These are phyloP conservation scores for Pleurotus citrinopileatus DNA, from an alignment of 768 basidiomycete species.

Conservation along the genomic window DNA sequence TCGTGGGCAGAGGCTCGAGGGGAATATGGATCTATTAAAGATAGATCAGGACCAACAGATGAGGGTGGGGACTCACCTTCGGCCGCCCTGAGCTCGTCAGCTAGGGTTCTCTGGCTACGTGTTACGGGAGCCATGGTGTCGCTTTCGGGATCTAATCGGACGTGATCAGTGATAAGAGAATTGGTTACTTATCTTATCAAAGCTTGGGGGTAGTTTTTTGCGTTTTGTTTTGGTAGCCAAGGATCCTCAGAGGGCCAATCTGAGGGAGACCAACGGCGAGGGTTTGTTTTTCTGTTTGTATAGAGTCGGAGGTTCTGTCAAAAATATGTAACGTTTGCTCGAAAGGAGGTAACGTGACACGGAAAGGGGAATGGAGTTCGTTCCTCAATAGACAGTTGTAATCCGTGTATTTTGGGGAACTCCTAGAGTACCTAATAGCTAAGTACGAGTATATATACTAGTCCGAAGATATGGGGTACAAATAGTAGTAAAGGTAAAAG, in stretches of 20 bases:
- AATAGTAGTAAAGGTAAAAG: no score
- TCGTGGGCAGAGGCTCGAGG: not conserved
- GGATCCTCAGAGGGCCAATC: constrained; percentile 1
- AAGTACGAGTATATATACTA: not conserved
- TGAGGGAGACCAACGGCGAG: no score
- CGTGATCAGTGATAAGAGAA: no score
- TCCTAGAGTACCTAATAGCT: not conserved
- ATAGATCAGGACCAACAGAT: not conserved
- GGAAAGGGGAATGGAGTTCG: not conserved
- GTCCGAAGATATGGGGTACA: no score
- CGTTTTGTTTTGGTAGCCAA: not conserved
- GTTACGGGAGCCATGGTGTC: not conserved
- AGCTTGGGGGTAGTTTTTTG: no score
- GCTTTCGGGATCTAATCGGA: not conserved
- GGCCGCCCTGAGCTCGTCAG: not conserved
- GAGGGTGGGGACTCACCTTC: no score
- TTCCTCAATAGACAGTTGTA: no score
- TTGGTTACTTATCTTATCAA: no score
- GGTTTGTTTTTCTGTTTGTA: not conserved
- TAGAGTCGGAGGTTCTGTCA: not conserved
- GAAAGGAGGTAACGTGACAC: not conserved
- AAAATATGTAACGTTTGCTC: constrained; percentile 1
- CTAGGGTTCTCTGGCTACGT: not conserved
- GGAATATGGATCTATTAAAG: not conserved
- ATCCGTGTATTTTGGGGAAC: not conserved